These are phyloP conservation scores for Daldinia caldariorum DNA, from an alignment of 495 filamentous ascomycete species.

Conservation along the genomic window DNA sequence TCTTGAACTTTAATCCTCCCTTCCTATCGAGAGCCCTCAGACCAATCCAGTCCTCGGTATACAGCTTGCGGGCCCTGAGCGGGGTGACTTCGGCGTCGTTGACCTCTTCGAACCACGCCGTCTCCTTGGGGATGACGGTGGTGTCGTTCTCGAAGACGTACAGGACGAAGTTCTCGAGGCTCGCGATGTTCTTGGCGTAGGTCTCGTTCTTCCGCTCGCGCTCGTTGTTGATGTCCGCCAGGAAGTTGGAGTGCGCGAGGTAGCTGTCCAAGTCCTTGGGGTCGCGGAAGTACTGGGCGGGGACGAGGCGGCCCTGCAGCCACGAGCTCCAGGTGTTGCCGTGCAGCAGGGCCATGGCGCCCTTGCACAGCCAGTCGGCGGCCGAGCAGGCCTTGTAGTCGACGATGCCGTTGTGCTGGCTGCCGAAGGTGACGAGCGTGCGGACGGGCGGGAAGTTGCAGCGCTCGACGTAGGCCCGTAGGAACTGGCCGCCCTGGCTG, in stretches of 20 bases:
- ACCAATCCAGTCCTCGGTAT: constrained; percentile 94
- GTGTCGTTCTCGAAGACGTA: constrained; percentile 88
- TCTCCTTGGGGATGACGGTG: constrained; percentile 90
- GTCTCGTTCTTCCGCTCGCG: constrained; percentile 73
- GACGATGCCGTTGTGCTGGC: constrained; percentile 91
- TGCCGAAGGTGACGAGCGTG: constrained; percentile 90
- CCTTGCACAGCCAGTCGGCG: constrained; percentile 82
- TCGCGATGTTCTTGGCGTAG: constrained; percentile 76
- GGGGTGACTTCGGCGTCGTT: constrained; percentile 73
- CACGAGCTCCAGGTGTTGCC: constrained; percentile 77
- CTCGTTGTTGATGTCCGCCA: constrained; percentile 99
- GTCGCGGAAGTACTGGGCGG: constrained; percentile 94
- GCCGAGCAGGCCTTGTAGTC: constrained; percentile 73
- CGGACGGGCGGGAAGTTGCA: constrained; percentile 85
- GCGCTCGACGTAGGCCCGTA: constrained; percentile 90
- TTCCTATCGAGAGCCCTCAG: constrained; percentile 82
- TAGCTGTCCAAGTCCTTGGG: constrained; percentile 75
- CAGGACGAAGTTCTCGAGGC: constrained; percentile 84
- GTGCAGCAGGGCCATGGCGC: constrained; percentile 75
- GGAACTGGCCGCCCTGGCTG: constrained; percentile 95
- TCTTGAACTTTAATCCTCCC: constrained; percentile 79
- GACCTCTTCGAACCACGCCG: constrained; percentile 88
- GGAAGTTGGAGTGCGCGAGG: constrained; percentile 84
- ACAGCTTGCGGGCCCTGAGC: constrained; percentile 77
- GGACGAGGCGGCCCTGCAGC: constrained; percentile 82